Conservation (phyloP, 2,329 filamentous ascomycete genomes). For the Domatiomyces catenatus region DNA sequence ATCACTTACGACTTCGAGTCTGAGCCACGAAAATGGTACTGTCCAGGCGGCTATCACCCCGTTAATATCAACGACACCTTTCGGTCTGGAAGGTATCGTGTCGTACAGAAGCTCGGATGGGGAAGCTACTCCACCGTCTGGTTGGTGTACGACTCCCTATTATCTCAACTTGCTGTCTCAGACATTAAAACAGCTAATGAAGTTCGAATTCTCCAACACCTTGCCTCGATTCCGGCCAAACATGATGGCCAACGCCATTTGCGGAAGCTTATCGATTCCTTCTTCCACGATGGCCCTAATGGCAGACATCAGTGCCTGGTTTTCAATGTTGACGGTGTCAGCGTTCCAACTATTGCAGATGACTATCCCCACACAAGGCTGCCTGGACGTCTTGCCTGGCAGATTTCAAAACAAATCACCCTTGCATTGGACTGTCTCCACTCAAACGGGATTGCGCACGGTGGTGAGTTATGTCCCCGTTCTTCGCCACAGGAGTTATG, state of each 20-base stretch:
- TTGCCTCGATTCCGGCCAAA: conserved; percentile 4
- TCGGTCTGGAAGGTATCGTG: conserved; percentile 19
- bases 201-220: conserved; percentile 6
- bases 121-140: conserved; percentile 24
- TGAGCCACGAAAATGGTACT: conserved; percentile 21
- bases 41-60: conserved; percentile 23
- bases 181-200: conserved; percentile 5
- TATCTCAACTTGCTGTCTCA: conserved; percentile 6
- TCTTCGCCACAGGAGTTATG: background rate
- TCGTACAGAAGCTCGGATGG: conserved; percentile 26
- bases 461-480: conserved; percentile 8
- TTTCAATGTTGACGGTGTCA: conserved; percentile 13
- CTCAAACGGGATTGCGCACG: conserved; percentile 8
- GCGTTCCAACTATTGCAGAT: conserved; percentile 8
- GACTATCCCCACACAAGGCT: conserved; percentile 5
- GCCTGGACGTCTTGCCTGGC: conserved; percentile 11
- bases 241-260: conserved; percentile 6
- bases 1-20: conserved; percentile 5
- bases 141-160: conserved; percentile 21
- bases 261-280: conserved; percentile 7
- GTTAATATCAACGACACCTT: conserved; percentile 21
- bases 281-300: conserved; percentile 16
- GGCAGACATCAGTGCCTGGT: conserved; percentile 17
- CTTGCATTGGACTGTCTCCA: conserved; percentile 12
- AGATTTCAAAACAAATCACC: conserved; percentile 11